Conservation (phyloP, 305 asterid species). For the Fraxinus sp. region DNA sequence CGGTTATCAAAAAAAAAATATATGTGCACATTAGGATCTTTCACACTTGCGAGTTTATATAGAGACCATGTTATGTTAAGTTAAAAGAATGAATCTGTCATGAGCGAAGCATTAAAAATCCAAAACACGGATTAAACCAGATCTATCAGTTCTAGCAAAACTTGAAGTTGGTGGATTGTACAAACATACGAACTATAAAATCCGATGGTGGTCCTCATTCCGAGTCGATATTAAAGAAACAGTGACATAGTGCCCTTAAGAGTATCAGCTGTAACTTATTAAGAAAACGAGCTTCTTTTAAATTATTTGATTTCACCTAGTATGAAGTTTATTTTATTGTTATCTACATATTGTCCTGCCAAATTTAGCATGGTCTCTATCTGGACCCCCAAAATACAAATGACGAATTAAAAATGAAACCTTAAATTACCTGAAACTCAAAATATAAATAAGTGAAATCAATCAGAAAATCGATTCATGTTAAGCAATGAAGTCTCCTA, state of each 20-base stretch:
- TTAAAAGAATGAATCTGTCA: not conserved
- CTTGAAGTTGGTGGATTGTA: not conserved
- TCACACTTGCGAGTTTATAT: not conserved
- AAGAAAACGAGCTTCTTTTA: not conserved
- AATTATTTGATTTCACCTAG: not conserved
- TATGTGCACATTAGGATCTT: not conserved
- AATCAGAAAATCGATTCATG: not conserved
- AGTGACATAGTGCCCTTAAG: not conserved
- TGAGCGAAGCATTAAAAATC: not conserved
- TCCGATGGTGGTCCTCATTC: not conserved
- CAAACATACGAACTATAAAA: not conserved
- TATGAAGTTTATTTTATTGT: not conserved
- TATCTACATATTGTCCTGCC: not conserved
- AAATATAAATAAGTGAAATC: not conserved
- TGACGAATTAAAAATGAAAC: not conserved
- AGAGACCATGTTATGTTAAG: not conserved
- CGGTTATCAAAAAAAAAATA: too few relatives aligned
- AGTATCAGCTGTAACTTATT: not conserved
- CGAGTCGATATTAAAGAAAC: not conserved
- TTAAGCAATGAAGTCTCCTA: not conserved
- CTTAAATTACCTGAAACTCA: not conserved
- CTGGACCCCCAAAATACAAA: not conserved
- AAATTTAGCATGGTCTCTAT: not conserved
- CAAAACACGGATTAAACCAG: not conserved
- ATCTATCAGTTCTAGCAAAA: not conserved